Evolutionary conservation across 768 basidiomycete genomes (phyloP).

Genomic region (Pholiota conissans): DNA sequence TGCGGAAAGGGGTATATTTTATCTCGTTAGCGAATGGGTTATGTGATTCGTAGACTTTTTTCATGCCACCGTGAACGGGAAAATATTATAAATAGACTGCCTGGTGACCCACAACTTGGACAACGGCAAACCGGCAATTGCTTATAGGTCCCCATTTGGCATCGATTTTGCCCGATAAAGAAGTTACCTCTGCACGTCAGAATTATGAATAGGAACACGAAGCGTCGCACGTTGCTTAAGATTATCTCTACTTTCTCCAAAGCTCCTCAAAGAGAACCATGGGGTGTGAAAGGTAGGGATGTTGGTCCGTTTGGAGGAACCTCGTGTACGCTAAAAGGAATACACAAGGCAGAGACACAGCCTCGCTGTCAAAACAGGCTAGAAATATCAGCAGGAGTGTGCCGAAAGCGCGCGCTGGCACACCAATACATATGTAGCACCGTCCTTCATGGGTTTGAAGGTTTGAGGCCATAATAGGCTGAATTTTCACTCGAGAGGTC

Average conservation of each 20-base stretch:
- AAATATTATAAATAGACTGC: neutral
- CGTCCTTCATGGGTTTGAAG: neutral
- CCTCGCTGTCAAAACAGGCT: neutral
- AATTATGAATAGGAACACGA: neutral
- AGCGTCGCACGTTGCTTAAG: neutral
- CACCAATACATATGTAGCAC: neutral
- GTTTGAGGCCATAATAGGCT: neutral
- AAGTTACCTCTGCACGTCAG: neutral
- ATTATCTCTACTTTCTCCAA: neutral
- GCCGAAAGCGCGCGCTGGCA: neutral
- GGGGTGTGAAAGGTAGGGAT: neutral
- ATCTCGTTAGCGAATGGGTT: neutral
- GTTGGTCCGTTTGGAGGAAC: neutral
- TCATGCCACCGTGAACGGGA: neutral
- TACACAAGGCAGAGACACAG: neutral
- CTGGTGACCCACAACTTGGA: neutral
- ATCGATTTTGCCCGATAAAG: conserved; percentile 4
- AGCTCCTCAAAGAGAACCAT: neutral
- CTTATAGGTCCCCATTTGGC: neutral
- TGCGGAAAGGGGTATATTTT: neutral
- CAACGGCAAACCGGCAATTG: neutral
- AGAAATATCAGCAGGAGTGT: neutral
- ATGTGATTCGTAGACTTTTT: neutral
- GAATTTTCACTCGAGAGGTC: neutral
- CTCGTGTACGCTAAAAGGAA: neutral